Percentiles rank a stretch among this genome's conserved stretches.
phyloP scores from a whole-genome alignment of 2,329 filamentous ascomycete genomes.

The Trichothecium roseum region DNA sequence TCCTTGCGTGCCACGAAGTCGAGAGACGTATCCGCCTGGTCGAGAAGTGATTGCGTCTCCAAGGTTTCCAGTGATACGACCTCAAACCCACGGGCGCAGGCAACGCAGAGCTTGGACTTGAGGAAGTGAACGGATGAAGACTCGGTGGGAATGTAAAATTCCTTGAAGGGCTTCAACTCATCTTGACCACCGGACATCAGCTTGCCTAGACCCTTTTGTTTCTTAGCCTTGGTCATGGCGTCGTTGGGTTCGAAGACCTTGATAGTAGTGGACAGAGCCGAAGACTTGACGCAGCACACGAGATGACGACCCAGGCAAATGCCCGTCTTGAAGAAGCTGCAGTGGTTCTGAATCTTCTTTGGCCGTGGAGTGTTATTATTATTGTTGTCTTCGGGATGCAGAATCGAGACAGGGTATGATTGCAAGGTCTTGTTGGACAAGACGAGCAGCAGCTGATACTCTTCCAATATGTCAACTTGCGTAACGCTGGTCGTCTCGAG shows the following conservation, averaged over 20 bases:
- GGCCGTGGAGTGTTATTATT: conserved; percentile 75
- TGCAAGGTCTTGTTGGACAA: conserved; percentile 87
- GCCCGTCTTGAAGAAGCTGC: conserved; percentile 96
- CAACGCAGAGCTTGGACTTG: conserved; percentile 91
- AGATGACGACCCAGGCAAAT: conserved; percentile 90
- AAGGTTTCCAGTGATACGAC: conserved; percentile 93
- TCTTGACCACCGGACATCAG: conserved; percentile 93
- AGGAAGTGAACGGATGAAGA: conserved; percentile 98
- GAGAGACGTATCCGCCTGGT: conserved; percentile 94
- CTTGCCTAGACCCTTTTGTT: conserved; percentile 89
- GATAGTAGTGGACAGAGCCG: conserved; percentile 86
- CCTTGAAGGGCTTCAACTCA: conserved; percentile 92
- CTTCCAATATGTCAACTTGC: conserved; percentile 91
- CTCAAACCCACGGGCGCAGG: conserved; percentile 90
- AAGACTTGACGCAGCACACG: conserved; percentile 94
- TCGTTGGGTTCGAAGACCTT: conserved; percentile 99
- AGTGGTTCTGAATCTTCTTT: conserved; percentile 94
- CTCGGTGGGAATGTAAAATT: conserved; percentile 97
- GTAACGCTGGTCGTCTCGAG: conserved; percentile 82
- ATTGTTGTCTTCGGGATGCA: conserved; percentile 77
- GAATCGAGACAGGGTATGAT: conserved; percentile 77
- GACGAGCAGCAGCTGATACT: conserved; percentile 85
- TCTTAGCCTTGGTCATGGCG: conserved; percentile 84
- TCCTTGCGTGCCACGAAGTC: conserved; percentile 95
- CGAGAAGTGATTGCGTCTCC: conserved; percentile 93